Evolutionary conservation across 371 early-diverging fungal species (phyloP).

Genomic region (Mycotypha africana): DNA sequence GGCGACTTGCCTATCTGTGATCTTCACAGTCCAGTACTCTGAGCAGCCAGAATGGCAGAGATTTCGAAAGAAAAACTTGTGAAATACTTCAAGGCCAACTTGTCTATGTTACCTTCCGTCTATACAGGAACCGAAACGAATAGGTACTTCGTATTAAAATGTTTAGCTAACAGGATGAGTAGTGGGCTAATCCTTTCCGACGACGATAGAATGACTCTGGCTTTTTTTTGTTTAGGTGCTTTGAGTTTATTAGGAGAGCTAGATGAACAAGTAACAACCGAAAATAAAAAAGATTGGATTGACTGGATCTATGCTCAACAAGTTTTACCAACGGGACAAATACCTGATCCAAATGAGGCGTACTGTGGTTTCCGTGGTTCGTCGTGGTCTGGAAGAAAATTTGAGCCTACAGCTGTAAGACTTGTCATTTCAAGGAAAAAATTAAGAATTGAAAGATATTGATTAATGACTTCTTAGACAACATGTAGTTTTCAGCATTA

Average conservation of each 20-base stretch:
- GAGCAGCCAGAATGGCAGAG: too few species aligned
- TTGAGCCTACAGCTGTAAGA: conserved; percentile 44
- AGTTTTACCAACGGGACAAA: conserved; percentile 39
- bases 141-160: conserved; percentile 43
- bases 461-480: conserved; percentile 8
- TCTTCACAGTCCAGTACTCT: too few species aligned
- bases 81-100: conserved; percentile 67
- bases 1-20: too few species aligned
- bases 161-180: not conserved
- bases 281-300: conserved; percentile 66
- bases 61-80: conserved; percentile 46
- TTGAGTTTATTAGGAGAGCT: conserved; percentile 74
- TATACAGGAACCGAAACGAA: conserved; percentile 76
- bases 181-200: not conserved
- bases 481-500: conserved; percentile 29
- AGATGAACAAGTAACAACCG: conserved; percentile 43
- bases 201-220: conserved; percentile 72
- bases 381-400: conserved; percentile 60
- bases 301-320: conserved; percentile 98
- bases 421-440: not conserved
- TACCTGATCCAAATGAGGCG: conserved; percentile 24
- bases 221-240: conserved; percentile 75
- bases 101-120: conserved; percentile 68
- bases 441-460: not conserved
- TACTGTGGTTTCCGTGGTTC: conserved; percentile 66